These are phyloP conservation scores for Gentiana straminea DNA, from an alignment of 257 asterid species.

Conservation along the genomic window DNA sequence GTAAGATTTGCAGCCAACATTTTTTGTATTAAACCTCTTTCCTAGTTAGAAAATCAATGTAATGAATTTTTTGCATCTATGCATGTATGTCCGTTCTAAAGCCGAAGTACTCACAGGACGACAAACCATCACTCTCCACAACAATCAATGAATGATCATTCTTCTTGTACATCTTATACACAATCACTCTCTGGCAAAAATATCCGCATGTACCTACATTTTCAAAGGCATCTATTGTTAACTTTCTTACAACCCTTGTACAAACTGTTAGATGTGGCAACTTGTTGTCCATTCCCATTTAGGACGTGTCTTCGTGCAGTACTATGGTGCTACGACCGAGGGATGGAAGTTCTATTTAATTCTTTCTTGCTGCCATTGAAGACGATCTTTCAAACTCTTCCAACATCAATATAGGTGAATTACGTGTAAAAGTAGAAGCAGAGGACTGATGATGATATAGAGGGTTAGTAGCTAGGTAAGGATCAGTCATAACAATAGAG, in stretches of 20 bases:
- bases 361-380: conserved; percentile 44
- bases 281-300: too few relatives aligned
- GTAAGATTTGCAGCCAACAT: not conserved
- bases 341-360: not conserved
- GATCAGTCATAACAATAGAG: conserved; percentile 8
- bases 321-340: too few relatives aligned
- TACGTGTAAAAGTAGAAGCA: conserved; percentile 41
- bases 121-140: too few relatives aligned
- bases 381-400: conserved; percentile 39
- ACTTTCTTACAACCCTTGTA: too few relatives aligned
- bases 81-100: not conserved
- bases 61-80: not conserved
- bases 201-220: too few relatives aligned
- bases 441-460: conserved; percentile 44
- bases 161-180: too few relatives aligned
- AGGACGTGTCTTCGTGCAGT: too few relatives aligned
- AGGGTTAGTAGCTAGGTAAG: conserved; percentile 41
- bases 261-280: too few relatives aligned
- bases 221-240: too few relatives aligned
- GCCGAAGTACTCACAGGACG: too few relatives aligned
- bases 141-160: too few relatives aligned
- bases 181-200: too few relatives aligned
- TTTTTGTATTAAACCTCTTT: not conserved
- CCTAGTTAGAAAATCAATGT: conserved; percentile 1
- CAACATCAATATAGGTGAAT: conserved; percentile 26